A percentile compares a stretch with the other conserved stretches of the same genome.
Evolutionary conservation across 805 yeast genomes (phyloP).

Genomic region (Jamesozyma rosinii): DNA sequence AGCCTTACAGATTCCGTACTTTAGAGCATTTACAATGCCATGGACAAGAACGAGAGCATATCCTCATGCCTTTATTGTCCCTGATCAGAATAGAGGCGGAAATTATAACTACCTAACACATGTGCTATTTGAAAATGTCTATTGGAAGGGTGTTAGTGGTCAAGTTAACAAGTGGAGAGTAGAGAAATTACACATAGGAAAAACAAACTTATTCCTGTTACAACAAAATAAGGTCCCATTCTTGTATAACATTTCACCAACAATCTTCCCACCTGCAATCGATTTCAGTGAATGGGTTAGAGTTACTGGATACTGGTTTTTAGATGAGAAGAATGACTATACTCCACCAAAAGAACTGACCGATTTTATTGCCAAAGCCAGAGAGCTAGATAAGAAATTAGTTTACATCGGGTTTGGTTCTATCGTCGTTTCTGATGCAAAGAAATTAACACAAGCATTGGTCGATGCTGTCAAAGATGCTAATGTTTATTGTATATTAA

Average conservation of each 20-base stretch:
- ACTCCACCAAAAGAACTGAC: constrained; percentile 51
- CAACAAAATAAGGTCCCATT: constrained; percentile 80
- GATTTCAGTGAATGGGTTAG: constrained; percentile 94
- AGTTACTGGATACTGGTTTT: constrained; percentile 93
- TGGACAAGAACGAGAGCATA: constrained; percentile 95
- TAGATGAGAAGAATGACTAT: constrained; percentile 54
- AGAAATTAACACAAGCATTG: constrained; percentile 65
- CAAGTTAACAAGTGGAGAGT: constrained; percentile 86
- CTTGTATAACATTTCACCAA: constrained; percentile 79
- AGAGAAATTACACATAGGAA: constrained; percentile 50
- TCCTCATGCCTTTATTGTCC: constrained; percentile 93
- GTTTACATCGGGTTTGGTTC: constrained; percentile 95
- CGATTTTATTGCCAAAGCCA: constrained; percentile 56
- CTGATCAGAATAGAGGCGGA: constrained; percentile 88
- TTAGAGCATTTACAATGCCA: constrained; percentile 96
- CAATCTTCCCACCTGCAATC: constrained; percentile 82
- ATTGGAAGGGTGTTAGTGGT: constrained; percentile 85
- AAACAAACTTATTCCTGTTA: constrained; percentile 59
- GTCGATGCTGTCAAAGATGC: constrained; percentile 70
- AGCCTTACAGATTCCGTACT: constrained; percentile 79
- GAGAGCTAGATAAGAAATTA: constrained; percentile 50
- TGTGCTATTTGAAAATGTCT: constrained; percentile 82
- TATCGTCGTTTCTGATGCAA: constrained; percentile 80
- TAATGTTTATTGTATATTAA: constrained; percentile 76
- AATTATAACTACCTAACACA: constrained; percentile 88